These are phyloP conservation scores for Gracilaria vermiculophylla DNA, from an alignment of 23 red algal species.

Conservation along the genomic window DNA sequence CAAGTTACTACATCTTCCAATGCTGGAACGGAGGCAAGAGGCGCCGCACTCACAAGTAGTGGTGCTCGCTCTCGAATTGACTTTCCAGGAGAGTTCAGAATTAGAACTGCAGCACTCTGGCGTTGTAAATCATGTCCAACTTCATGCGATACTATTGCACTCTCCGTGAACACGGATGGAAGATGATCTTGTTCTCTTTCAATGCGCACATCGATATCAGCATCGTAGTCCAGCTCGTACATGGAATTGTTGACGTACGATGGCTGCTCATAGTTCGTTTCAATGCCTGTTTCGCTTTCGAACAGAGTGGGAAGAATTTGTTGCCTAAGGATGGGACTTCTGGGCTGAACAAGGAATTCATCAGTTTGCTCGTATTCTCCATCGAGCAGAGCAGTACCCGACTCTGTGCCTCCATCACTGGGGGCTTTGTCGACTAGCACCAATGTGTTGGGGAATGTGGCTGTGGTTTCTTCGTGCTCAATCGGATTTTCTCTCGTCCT, in stretches of 20 bases:
- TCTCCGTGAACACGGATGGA: constrained; percentile 2
- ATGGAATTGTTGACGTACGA: background rate
- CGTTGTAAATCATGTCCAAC: background rate
- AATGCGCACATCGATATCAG: background rate
- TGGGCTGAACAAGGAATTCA: background rate
- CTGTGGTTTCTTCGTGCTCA: background rate
- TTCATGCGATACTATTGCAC: background rate
- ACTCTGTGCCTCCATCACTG: background rate
- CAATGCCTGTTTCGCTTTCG: background rate
- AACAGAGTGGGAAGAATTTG: background rate
- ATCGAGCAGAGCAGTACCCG: background rate
- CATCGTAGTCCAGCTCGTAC: background rate
- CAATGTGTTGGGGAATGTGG: background rate
- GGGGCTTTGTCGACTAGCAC: background rate
- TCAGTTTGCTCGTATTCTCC: constrained; percentile 12
- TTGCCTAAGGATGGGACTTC: constrained; percentile 3
- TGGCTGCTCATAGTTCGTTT: background rate
- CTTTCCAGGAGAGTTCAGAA: background rate
- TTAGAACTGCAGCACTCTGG: background rate
- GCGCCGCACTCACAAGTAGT: background rate
- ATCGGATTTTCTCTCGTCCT: background rate
- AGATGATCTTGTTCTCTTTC: background rate
- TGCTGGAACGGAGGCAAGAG: background rate
- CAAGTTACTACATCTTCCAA: constrained; percentile 6
- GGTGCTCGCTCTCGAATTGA: background rate